Conservation (phyloP, 2,329 filamentous ascomycete species). For the Exophiala sp. region DNA sequence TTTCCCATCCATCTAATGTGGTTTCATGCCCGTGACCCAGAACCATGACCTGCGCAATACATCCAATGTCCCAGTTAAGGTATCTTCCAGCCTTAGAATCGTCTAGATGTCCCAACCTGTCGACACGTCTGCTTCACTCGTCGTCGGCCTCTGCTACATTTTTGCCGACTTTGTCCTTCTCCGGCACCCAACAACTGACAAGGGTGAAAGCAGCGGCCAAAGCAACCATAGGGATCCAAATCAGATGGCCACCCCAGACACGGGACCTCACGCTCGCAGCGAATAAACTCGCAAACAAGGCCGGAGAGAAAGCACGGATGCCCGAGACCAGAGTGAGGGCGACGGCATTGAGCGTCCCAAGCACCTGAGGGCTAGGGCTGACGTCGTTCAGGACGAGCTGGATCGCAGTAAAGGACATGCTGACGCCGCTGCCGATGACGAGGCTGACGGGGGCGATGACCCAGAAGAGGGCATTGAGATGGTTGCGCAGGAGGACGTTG, state of each 20-base stretch:
- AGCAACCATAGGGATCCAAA: conserved; percentile 54
- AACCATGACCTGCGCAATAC: too few species aligned
- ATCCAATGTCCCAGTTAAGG: too few species aligned
- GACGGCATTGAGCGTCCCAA: conserved; percentile 67
- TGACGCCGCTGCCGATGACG: conserved; percentile 56
- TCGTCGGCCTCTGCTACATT: background rate
- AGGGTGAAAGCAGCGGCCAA: conserved; percentile 36
- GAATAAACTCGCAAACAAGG: conserved; percentile 60
- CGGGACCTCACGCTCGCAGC: conserved; percentile 60
- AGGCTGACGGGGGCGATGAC: conserved; percentile 42
- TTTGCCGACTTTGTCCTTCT: conserved; percentile 1
- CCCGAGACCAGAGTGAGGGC: conserved; percentile 57
- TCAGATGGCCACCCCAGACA: conserved; percentile 58
- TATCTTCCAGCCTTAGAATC: too few species aligned
- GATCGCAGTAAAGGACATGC: conserved; percentile 62
- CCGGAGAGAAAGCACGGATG: conserved; percentile 61
- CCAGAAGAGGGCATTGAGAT: conserved; percentile 53
- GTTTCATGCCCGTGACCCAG: too few species aligned
- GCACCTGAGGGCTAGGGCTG: conserved; percentile 55
- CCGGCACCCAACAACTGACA: conserved; percentile 16
- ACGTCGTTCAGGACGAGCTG: conserved; percentile 72
- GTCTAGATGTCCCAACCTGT: background rate
- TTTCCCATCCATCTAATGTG: too few species aligned
- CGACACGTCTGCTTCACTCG: background rate
- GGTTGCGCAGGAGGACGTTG: conserved; percentile 52